Evolutionary conservation across 164 flowering plant species (phyloP), one percentile per base, ranked within the genome.

Genomic region (Dillenia suffruticosa): DNA sequence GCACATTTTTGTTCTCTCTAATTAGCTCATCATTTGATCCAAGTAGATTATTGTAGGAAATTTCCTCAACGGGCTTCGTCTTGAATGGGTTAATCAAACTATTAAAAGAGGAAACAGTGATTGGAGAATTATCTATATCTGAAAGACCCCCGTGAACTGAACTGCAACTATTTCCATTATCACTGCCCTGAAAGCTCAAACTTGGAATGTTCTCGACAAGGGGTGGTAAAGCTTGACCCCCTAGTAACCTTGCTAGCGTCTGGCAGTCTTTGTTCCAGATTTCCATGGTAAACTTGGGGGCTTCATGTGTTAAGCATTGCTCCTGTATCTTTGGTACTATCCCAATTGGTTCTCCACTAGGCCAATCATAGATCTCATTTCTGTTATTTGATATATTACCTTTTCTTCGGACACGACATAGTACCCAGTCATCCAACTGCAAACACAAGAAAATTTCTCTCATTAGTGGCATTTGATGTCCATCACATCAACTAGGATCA

Each of bases 391-490:
- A 51, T 46, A 26, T 44, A 68, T 72, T 76, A 50, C 76, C 77
- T 65, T 72, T 83, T 50, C 71, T 63, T 16, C 76, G 68, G 22
- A 83, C 73, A 22, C 81, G 78, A 58, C 80, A 83, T 32, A 80
- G 71, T 8, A 83, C 87, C 83, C 83, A 83, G 44, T 80, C 83
- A 66, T 80, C 84, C 68, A 80, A 63, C 84, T 83, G 72, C 47
- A 59, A 13, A 56, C 51, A 65, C 61, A 56, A 46, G 24, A 46
- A 52, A 56, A 44, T 32, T 63, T 24, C 24, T 54, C 2, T 32
- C 40, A 5, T 32, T 0, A 32, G 7, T 32, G 40, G 40, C 6
- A 7, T 32, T 32, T 32, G 40, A 32, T 32, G 40, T 32, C 40
- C 40, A 32, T 32, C 40, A 32, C 40, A 32, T 32, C 40, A 32